Evolutionary conservation across 208 protist species (phyloP).

Genomic region (Crithidia brevicula): DNA sequence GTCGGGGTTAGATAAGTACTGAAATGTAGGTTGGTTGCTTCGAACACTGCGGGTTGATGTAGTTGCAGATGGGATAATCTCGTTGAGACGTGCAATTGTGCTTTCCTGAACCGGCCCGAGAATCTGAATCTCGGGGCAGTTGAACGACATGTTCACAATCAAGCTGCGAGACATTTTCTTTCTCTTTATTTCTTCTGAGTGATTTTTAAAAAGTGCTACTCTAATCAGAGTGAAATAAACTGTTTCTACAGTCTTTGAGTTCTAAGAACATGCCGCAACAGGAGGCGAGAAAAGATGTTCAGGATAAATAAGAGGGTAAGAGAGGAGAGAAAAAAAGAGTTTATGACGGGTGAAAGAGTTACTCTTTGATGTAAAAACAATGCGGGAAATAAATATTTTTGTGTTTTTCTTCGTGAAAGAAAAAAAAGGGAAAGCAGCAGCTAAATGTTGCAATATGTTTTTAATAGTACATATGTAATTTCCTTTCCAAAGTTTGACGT

Average conservation of each 20-base stretch:
- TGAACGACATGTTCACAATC: slow-evolving; percentile 84
- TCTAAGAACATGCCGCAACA: too few species aligned
- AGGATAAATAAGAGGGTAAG: not conserved
- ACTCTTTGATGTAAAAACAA: too few species aligned
- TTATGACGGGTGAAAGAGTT: not conserved
- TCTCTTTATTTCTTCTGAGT: too few species aligned
- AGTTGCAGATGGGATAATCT: slow-evolving; percentile 74
- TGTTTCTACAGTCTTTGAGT: too few species aligned
- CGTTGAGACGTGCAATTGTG: slow-evolving; percentile 88
- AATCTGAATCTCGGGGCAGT: slow-evolving; percentile 86
- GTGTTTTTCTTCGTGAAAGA: not conserved
- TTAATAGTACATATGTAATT: too few species aligned
- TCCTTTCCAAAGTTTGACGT: too few species aligned
- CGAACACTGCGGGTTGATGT: slow-evolving; percentile 80
- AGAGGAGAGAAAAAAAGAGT: not conserved
- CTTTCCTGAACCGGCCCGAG: slow-evolving; percentile 84
- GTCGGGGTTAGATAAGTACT: slow-evolving; percentile 76
- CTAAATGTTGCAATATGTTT: too few species aligned
- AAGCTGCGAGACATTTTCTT: slow-evolving; percentile 69
- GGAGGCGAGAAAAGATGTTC: not conserved
- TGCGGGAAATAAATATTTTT: too few species aligned
- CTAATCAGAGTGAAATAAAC: too few species aligned
- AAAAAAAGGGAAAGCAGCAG: too few species aligned
- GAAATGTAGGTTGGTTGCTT: slow-evolving; percentile 62
- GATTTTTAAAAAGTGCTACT: too few species aligned